phyloP scores from a whole-genome alignment of 2,329 filamentous ascomycete species.

The Ambrosiella xylebori region DNA sequence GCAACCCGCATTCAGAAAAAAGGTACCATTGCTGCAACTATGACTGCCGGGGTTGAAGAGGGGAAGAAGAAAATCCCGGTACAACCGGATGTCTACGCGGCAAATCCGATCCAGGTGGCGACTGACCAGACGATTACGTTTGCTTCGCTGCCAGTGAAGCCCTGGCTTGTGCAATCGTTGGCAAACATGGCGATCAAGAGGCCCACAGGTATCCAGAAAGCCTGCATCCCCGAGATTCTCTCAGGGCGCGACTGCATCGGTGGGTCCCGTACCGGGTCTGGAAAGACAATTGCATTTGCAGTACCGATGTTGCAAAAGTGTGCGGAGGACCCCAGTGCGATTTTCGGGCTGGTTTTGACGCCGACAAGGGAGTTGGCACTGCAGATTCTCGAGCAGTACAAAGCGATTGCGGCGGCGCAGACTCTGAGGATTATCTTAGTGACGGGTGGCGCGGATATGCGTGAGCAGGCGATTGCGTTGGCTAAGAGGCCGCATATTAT shows the following conservation, averaged over 20 bases:
- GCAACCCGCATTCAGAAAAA: conserved; percentile 36
- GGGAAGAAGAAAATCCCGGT: conserved; percentile 1
- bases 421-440: conserved; percentile 77
- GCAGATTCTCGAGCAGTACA: conserved; percentile 92
- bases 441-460: conserved; percentile 86
- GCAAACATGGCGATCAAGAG: conserved; percentile 60
- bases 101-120: conserved; percentile 30
- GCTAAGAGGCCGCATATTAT: conserved; percentile 73
- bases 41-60: conserved; percentile 9
- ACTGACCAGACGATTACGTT: conserved; percentile 48
- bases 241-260: conserved; percentile 88
- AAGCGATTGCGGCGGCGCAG: conserved; percentile 76
- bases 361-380: conserved; percentile 82
- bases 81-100: conserved; percentile 14
- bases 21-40: conserved; percentile 14
- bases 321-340: conserved; percentile 79
- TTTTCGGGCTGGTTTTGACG: conserved; percentile 78
- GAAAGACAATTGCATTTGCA: conserved; percentile 92
- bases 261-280: conserved; percentile 83
- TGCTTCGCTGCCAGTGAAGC: conserved; percentile 52
- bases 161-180: conserved; percentile 78
- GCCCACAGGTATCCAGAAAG: conserved; percentile 83
- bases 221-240: conserved; percentile 82
- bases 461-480: conserved; percentile 70
- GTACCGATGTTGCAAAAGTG: conserved; percentile 88